A percentile compares a stretch with the other conserved stretches of the same genome.
phyloP scores from a whole-genome alignment of 345 rosid genomes.

The Boechera divaricarpa region DNA sequence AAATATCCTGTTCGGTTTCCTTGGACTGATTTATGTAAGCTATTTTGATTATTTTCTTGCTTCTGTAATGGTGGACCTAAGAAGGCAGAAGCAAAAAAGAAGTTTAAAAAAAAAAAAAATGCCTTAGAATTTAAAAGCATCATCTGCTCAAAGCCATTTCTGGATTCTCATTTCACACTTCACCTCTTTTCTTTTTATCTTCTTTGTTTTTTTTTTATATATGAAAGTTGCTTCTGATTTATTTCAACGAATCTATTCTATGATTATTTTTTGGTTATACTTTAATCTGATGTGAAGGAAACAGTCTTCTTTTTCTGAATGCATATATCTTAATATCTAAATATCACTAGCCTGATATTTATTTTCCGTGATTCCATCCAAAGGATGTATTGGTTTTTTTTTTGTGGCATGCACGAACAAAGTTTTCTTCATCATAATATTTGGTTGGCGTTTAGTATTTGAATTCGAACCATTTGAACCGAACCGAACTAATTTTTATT shows the following conservation, averaged over 20 bases:
- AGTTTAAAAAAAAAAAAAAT: not conserved
- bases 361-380: not conserved
- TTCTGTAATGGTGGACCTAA: constrained; percentile 34
- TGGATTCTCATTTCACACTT: constrained; percentile 32
- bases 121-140: constrained; percentile 34
- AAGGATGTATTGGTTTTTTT: not conserved
- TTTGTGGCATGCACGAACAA: constrained; percentile 45
- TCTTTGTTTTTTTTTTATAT: not conserved
- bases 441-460: constrained; percentile 14
- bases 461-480: not conserved
- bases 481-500: not conserved
- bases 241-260: constrained; percentile 38
- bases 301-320: constrained; percentile 16
- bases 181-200: constrained; percentile 28
- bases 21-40: not conserved
- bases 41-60: not conserved
- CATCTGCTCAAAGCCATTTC: constrained; percentile 37
- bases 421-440: constrained; percentile 1
- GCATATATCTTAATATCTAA: not conserved
- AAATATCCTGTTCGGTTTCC: constrained; percentile 12
- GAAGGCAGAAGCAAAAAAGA: constrained; percentile 27
- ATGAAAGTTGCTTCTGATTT: constrained; percentile 37
- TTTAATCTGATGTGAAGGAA: constrained; percentile 40
- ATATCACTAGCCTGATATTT: constrained; percentile 12
- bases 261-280: constrained; percentile 2